Evolutionary conservation across 2,329 filamentous ascomycete species (phyloP).

Genomic region (Lasiodiplodia hormozganensis): DNA sequence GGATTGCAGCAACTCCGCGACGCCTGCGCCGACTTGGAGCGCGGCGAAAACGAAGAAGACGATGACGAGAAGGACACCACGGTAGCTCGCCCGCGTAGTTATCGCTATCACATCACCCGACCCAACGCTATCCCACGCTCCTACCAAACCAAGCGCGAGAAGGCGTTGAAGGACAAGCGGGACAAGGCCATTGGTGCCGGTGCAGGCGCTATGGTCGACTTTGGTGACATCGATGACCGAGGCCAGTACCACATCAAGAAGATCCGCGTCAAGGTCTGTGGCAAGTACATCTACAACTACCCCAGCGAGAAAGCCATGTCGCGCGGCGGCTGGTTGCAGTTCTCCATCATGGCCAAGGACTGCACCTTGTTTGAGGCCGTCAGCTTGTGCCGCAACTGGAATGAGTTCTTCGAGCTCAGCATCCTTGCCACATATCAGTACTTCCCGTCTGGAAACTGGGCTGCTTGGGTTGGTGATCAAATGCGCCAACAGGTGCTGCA

Average conservation of each 20-base stretch:
- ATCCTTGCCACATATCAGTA: slow-evolving; percentile 54
- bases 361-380: slow-evolving; percentile 54
- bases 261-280: slow-evolving; percentile 56
- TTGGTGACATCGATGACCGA: slow-evolving; percentile 47
- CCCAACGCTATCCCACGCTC: slow-evolving; percentile 31
- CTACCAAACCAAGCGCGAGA: slow-evolving; percentile 44
- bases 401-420: slow-evolving; percentile 58
- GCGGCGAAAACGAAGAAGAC: slow-evolving; percentile 48
- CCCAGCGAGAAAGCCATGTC: slow-evolving; percentile 56
- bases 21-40: slow-evolving; percentile 58
- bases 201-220: slow-evolving; percentile 40
- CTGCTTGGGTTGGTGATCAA: slow-evolving; percentile 49
- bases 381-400: slow-evolving; percentile 58
- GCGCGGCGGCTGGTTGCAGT: slow-evolving; percentile 59
- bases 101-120: neutral
- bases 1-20: slow-evolving; percentile 58
- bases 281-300: slow-evolving; percentile 60
- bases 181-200: slow-evolving; percentile 28
- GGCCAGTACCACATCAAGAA: slow-evolving; percentile 44
- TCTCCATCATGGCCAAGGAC: slow-evolving; percentile 59
- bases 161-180: slow-evolving; percentile 35
- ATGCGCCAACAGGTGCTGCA: slow-evolving; percentile 50
- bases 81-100: neutral
- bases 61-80: slow-evolving; percentile 37
- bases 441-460: slow-evolving; percentile 57